phyloP scores from a whole-genome alignment of 768 basidiomycete species.

The Lactarius tabidus region DNA sequence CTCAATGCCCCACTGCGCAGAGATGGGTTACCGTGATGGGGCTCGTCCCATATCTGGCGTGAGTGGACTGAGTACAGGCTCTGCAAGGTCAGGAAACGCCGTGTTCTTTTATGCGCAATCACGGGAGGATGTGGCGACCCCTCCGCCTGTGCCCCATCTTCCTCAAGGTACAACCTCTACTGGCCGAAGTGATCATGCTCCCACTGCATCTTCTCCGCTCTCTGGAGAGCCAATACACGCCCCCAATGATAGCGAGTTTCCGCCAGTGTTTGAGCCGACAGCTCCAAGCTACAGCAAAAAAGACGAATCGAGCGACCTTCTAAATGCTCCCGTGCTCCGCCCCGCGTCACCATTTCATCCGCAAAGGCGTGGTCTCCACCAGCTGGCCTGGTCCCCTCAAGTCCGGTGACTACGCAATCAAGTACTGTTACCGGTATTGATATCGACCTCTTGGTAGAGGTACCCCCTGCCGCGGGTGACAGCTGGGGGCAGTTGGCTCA shows the following conservation, averaged over 20 bases:
- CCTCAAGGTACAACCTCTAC: constrained; percentile 13
- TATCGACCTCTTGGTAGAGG: constrained; percentile 67
- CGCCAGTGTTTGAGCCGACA: constrained; percentile 13
- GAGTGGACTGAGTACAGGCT: constrained; percentile 47
- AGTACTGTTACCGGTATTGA: constrained; percentile 31
- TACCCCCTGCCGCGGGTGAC: constrained; percentile 57
- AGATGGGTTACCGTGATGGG: constrained; percentile 29
- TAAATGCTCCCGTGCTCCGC: constrained; percentile 56
- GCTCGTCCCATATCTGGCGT: constrained; percentile 54
- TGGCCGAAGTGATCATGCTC: constrained; percentile 1
- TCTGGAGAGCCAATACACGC: constrained; percentile 21
- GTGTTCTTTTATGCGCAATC: constrained; percentile 62
- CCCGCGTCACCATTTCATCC: constrained; percentile 52
- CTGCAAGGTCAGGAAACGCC: constrained; percentile 44
- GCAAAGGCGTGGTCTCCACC: constrained; percentile 28
- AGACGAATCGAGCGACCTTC: constrained; percentile 39
- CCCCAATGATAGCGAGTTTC: neutral
- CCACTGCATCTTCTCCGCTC: constrained; percentile 7
- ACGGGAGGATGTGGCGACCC: constrained; percentile 43
- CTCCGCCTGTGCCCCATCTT: constrained; percentile 38
- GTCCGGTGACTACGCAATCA: constrained; percentile 25
- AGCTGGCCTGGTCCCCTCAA: constrained; percentile 37
- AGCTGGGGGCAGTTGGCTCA: constrained; percentile 57
- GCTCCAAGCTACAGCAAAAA: neutral
- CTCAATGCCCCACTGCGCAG: constrained; percentile 28